Conservation (phyloP, 305 asterid species). For the Plantago rigida region DNA sequence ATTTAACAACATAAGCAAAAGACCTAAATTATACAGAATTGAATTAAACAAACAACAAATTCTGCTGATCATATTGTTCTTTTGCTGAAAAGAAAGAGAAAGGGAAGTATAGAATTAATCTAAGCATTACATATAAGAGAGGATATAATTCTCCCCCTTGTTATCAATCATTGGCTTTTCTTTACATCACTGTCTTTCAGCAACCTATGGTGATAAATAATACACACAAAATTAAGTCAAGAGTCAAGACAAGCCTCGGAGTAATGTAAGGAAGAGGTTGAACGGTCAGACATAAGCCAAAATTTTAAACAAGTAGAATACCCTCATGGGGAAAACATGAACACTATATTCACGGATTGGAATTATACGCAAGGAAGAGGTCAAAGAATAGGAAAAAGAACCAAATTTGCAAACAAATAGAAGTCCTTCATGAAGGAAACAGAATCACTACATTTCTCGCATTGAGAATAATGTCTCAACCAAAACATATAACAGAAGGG, state of each 20-base stretch:
- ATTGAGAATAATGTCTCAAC: slow-evolving; percentile 8
- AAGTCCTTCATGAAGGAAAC: slow-evolving; percentile 23
- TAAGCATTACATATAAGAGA: background rate
- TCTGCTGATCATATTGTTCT: background rate
- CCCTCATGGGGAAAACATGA: slow-evolving; percentile 22
- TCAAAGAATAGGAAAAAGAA: slow-evolving; percentile 2
- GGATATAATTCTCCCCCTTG: background rate
- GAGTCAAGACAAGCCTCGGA: background rate
- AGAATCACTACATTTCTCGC: slow-evolving; percentile 22
- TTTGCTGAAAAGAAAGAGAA: background rate
- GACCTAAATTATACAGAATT: no score
- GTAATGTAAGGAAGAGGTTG: background rate
- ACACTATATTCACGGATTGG: slow-evolving; percentile 17
- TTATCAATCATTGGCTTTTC: background rate
- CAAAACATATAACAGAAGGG: slow-evolving; percentile 21
- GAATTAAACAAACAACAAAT: background rate
- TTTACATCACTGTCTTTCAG: background rate
- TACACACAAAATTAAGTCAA: background rate
- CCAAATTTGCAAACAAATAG: slow-evolving; percentile 3
- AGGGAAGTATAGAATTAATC: background rate
- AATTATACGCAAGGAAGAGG: background rate
- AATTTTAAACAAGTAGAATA: slow-evolving; percentile 6
- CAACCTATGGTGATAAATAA: slow-evolving; percentile 1
- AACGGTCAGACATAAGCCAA: background rate
- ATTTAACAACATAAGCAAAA: no score